Conservation (phyloP, 495 filamentous ascomycete species). For the Coniosporium apollinis region DNA sequence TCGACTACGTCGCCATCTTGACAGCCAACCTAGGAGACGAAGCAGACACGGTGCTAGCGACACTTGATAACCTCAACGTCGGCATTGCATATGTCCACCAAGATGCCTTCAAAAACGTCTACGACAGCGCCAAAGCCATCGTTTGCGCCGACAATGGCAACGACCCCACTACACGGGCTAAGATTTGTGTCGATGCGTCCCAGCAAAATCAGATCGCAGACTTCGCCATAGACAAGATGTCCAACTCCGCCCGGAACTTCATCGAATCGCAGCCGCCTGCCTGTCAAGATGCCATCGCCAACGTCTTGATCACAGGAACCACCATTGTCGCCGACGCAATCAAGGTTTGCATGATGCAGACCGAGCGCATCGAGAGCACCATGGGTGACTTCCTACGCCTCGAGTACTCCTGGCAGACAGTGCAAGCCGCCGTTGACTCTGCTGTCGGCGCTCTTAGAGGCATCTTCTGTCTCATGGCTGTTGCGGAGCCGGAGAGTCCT, state of each 20-base stretch:
- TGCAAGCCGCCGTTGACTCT: constrained; percentile 17
- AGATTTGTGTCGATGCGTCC: constrained; percentile 18
- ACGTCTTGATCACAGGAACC: constrained; percentile 21
- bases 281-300: constrained; percentile 16
- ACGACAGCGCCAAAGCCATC: constrained; percentile 18
- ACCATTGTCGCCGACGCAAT: constrained; percentile 22
- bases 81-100: constrained; percentile 22
- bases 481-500: neutral
- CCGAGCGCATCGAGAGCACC: constrained; percentile 17
- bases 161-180: constrained; percentile 3
- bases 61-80: constrained; percentile 23
- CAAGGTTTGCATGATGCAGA: constrained; percentile 16
- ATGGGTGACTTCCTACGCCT: constrained; percentile 21
- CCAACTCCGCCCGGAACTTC: constrained; percentile 17
- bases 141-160: constrained; percentile 9
- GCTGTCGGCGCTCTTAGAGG: constrained; percentile 19
- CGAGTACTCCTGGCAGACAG: constrained; percentile 17
- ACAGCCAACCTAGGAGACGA: constrained; percentile 15
- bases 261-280: constrained; percentile 17
- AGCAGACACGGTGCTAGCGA: constrained; percentile 18
- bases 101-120: constrained; percentile 25
- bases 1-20: constrained; percentile 21
- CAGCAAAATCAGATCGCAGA: constrained; percentile 22
- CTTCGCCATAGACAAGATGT: constrained; percentile 22
- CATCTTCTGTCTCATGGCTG: constrained; percentile 21